Evolutionary conservation across 805 yeast genomes (phyloP).

Genomic region (Candida sithepensis): DNA sequence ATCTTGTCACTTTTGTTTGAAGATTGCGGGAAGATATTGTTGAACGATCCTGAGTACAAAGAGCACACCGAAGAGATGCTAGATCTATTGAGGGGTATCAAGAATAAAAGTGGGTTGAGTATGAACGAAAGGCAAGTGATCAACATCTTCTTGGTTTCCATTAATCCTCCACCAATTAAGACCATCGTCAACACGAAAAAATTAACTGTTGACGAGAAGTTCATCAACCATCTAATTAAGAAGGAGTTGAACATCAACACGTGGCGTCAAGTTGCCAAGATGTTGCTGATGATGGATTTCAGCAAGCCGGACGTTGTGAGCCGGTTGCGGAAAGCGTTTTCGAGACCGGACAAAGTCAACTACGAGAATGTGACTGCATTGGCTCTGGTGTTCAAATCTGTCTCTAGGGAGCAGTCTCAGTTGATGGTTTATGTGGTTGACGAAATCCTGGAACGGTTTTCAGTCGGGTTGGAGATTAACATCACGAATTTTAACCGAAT

Average conservation of each 20-base stretch:
- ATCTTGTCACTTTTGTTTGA: slow-evolving; percentile 69
- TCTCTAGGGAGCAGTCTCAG: slow-evolving; percentile 33
- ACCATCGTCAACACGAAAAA: slow-evolving; percentile 25
- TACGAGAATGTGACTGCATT: slow-evolving; percentile 52
- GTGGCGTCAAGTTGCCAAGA: slow-evolving; percentile 31
- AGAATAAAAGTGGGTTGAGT: slow-evolving; percentile 45
- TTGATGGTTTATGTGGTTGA: slow-evolving; percentile 54
- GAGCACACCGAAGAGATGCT: slow-evolving; percentile 63
- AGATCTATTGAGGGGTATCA: slow-evolving; percentile 46
- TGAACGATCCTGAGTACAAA: slow-evolving; percentile 52
- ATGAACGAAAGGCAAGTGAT: slow-evolving; percentile 57
- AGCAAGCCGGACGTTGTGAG: slow-evolving; percentile 32
- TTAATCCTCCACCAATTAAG: slow-evolving; percentile 53
- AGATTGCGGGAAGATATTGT: slow-evolving; percentile 62
- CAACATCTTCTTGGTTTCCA: slow-evolving; percentile 47
- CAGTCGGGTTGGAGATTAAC: slow-evolving; percentile 62
- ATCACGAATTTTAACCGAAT: slow-evolving; percentile 56
- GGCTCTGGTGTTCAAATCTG: slow-evolving; percentile 42
- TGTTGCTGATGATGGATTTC: slow-evolving; percentile 46
- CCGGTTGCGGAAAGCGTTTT: slow-evolving; percentile 39
- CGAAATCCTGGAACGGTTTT: slow-evolving; percentile 57
- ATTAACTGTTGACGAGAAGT: slow-evolving; percentile 43
- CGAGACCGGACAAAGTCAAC: slow-evolving; percentile 57
- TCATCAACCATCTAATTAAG: slow-evolving; percentile 47
- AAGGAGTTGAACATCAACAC: slow-evolving; percentile 43